Conservation (phyloP, 805 yeast genomes). For the Cyberlindnera petersonii region DNA sequence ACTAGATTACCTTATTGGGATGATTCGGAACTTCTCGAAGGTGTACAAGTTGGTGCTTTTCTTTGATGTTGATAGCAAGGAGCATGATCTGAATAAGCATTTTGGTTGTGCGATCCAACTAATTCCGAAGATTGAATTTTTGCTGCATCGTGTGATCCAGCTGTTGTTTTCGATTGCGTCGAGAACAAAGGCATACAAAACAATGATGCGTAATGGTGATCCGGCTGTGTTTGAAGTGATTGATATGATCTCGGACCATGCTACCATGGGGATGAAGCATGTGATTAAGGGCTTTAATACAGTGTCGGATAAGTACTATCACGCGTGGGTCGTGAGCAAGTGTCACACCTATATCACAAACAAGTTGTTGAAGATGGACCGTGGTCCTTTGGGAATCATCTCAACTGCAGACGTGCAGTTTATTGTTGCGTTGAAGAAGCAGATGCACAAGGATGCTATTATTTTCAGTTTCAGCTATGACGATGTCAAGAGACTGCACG, state of each 20-base stretch:
- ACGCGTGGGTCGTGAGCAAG: constrained; percentile 25
- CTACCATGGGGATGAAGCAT: constrained; percentile 3
- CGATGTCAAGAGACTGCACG: constrained; percentile 15
- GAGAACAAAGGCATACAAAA: constrained; percentile 22
- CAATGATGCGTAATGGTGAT: constrained; percentile 6
- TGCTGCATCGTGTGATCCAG: constrained; percentile 21
- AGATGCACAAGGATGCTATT: constrained; percentile 17
- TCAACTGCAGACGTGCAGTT: constrained; percentile 12
- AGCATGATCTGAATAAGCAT: constrained; percentile 19
- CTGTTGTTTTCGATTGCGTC: constrained; percentile 16
- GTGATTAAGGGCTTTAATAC: constrained; percentile 12
- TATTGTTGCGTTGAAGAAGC: constrained; percentile 10
- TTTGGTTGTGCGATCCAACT: constrained; percentile 21
- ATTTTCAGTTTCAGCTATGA: constrained; percentile 12
- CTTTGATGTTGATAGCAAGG: constrained; percentile 13
- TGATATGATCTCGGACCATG: constrained; percentile 14
- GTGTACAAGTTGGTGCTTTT: constrained; percentile 17
- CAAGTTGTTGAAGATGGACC: constrained; percentile 12
- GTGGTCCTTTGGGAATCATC: constrained; percentile 10
- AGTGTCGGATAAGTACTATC: constrained; percentile 24
- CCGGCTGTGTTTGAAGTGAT: constrained; percentile 4
- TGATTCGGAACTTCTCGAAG: constrained; percentile 6
- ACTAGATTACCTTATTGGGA: constrained; percentile 10
- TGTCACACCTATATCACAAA: constrained; percentile 19
- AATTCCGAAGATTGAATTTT: constrained; percentile 23